phyloP scores from a whole-genome alignment of 352 stramenopile species.

The Globisporangium solare region DNA sequence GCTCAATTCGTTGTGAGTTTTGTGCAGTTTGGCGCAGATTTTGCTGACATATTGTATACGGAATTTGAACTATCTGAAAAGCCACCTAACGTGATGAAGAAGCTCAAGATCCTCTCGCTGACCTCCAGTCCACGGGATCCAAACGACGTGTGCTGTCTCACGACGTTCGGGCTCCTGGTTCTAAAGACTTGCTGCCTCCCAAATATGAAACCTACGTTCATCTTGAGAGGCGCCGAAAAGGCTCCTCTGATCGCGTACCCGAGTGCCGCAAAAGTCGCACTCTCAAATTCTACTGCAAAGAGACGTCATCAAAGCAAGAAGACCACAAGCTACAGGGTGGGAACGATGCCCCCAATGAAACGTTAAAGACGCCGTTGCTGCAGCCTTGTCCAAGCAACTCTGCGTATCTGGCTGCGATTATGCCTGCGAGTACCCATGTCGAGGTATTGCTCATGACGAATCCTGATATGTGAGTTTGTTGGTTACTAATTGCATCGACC shows the following conservation, averaged over 20 bases:
- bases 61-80: neutral
- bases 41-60: too few relatives aligned
- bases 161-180: slow-evolving; percentile 48
- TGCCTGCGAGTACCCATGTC: slow-evolving; percentile 45
- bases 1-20: too few relatives aligned
- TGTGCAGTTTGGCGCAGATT: too few relatives aligned
- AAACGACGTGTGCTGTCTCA: slow-evolving; percentile 47
- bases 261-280: slow-evolving; percentile 25
- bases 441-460: slow-evolving; percentile 26
- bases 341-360: slow-evolving; percentile 34
- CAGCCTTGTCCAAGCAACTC: slow-evolving; percentile 29
- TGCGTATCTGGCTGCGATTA: slow-evolving; percentile 37
- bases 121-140: slow-evolving; percentile 27
- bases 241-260: slow-evolving; percentile 45
- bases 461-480: too few relatives aligned
- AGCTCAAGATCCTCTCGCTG: slow-evolving; percentile 50
- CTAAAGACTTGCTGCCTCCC: slow-evolving; percentile 34
- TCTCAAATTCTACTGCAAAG: slow-evolving; percentile 53
- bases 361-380: slow-evolving; percentile 28
- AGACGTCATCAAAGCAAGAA: slow-evolving; percentile 48
- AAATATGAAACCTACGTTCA: slow-evolving; percentile 26
- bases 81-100: slow-evolving; percentile 26
- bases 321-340: slow-evolving; percentile 49
- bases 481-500: too few relatives aligned
- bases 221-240: slow-evolving; percentile 31